Conservation (phyloP, 2,329 filamentous ascomycete species). For the Lachnellula occidentalis region DNA sequence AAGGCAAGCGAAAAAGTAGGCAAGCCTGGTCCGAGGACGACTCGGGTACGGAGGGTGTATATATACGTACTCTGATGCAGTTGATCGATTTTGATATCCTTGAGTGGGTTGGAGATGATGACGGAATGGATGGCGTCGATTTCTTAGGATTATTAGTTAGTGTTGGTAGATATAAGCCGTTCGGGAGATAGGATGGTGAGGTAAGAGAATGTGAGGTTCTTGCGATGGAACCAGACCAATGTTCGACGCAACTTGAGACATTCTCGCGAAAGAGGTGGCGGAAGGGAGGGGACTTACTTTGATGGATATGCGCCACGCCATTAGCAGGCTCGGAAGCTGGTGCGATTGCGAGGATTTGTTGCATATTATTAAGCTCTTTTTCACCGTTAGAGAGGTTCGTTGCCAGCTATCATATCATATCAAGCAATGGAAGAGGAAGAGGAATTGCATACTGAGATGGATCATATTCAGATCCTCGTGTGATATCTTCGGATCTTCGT, state of each 20-base stretch:
- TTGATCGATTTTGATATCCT: background rate
- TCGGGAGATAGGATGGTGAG: too few relatives aligned
- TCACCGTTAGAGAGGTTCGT: background rate
- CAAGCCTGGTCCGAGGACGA: too few relatives aligned
- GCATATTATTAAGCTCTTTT: conserved; percentile 7
- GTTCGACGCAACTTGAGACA: too few relatives aligned
- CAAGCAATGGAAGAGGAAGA: background rate
- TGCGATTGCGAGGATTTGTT: background rate
- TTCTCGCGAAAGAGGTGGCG: too few relatives aligned
- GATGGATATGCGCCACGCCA: background rate
- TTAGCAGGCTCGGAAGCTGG: background rate
- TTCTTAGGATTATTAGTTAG: background rate
- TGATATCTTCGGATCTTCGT: background rate
- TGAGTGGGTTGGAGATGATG: background rate
- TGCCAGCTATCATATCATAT: too few relatives aligned
- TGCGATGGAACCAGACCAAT: too few relatives aligned
- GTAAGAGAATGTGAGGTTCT: background rate
- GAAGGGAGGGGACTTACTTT: conserved; percentile 1
- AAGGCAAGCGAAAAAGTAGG: too few relatives aligned
- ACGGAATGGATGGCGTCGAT: conserved; percentile 5
- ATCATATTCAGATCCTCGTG: conserved; percentile 1
- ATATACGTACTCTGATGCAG: background rate
- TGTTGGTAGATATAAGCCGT: too few relatives aligned
- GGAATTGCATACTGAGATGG: conserved; percentile 4
- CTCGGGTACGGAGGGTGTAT: too few relatives aligned